Evolutionary conservation across 805 yeast genomes (phyloP), one percentile per base, ranked within the genome.

Genomic region (Wickerhamomyces queroliae): DNA sequence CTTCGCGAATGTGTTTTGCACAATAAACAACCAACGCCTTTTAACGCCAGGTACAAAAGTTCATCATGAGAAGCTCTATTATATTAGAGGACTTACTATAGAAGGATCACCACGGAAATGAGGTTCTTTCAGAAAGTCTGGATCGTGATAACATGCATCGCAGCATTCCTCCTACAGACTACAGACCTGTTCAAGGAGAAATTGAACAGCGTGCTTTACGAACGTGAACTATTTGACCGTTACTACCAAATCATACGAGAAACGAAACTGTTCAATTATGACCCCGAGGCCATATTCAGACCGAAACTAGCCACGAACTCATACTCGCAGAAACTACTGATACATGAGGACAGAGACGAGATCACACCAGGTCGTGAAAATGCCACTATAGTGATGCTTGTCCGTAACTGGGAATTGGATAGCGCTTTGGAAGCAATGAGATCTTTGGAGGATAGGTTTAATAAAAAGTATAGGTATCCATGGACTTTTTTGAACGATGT

Each of bases 311-410:
- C 69, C 0, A 47, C 66, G 3, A 69, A 68, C 40, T 66, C 72
- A 11, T 69, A 68, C 40, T 45, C 62, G 3, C 56, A 44, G 28
- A 50, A 55, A 19, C 39, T 49, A 2, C 48, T 63, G 19, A 56
- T 66, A 3, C 54, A 48, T 37, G 46, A 38, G n/a, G 9, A 39
- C 3, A 49, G 62, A 31, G 67, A 70, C 41, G 52, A 64, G 37
- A 37, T 45, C 16, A 67, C 64, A 40, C 41, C 63, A 31, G 82
- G 86, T 1, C 56, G 45, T 16, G 95, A 86, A 53, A 89, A 88
- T 57, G 97, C 97, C 4, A 83, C 95, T 0, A 59, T 90, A 21
- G 72, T 90, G 40, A 89, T 90, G 95, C 72, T 90, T 21, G 95
- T 85, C 29, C 67, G 97, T 40, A 89, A 89, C 57, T 69, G 73